Evolutionary conservation across 805 yeast species (phyloP), one percentile per base, ranked within the genome.

Genomic region (Candida pseudofarinosa): DNA sequence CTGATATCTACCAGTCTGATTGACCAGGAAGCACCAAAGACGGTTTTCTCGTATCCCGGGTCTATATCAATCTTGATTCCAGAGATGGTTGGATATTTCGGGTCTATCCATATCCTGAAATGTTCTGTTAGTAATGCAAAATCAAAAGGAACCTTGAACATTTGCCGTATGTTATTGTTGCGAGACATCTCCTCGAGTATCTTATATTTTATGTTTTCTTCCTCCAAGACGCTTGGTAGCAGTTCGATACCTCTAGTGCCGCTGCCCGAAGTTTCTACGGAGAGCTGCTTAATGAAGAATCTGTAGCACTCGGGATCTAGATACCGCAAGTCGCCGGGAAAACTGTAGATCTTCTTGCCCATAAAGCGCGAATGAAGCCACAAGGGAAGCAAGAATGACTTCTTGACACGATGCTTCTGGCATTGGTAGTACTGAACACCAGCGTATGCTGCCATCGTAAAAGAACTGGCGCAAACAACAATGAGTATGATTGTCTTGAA

Each of bases 51-150:
- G 6, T 10, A 19, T 8, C 16, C 28, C 28, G 28, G 19, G 19
- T 38, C 35, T n/a, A 59, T 42, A 4, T 48, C 44, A 10, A 65
- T 38, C 33, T 49, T 47, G 13, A 61, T 37, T 0, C 73, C 73
- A 4, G 65, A 62, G 1, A 67, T 42, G 3, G 63, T 55, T 4
- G 67, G 60, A 37, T 49, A 45, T 19, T 50, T 53, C 14, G 58
- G 50, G 43, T 66, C 65, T 8, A 65, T 41, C 71, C 71, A 65
- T 2, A 65, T 55, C 5, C 52, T 42, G 34, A 63, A 56, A 7
- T 46, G 36, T 1, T 42, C 33, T 4, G 48, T 33, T 4, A 45
- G 42, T 12, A 35, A 12, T 13, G 30, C 44, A 8, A 61, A 43
- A 12, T 44, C 40, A 8, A 67, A 46, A 4, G 71, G 71, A 6